Evolutionary conservation across 306 rosid genomes (phyloP), one percentile per base, ranked within the genome.

Genomic region (Ammopiptanthus mongolicus): DNA sequence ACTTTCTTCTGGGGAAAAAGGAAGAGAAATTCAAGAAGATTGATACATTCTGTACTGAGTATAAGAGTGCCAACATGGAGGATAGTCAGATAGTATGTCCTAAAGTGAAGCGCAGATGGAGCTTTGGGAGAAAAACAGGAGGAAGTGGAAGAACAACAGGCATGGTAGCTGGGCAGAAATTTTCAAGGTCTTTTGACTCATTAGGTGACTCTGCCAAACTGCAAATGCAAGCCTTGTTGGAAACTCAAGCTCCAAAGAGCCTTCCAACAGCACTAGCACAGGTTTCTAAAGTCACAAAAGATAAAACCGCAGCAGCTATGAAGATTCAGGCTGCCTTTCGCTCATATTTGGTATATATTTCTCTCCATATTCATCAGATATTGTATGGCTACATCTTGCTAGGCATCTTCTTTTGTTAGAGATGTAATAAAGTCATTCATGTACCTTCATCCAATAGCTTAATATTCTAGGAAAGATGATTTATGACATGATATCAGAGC

Each of bases 241-340:
- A 83, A 79, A 31, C 21, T 41, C 60, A 76, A 65, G 10, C 59
- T 78, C 57, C 71, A 28, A 75, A 67, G 82, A 73, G 53, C 50
- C 64, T 61, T 33, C 73, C 79, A 39, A 25, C 41, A 14, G 37
- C 80, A 48, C 51, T 71, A 46, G 39, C 58, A 15, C 50, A 60
- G 67, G 33, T 53, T 62, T 63, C 53, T 4, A 57, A 44, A 56
- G 39, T 65, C 34, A 67, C 65, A 28, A 70, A 80, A 74, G 73
- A 69, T 46, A 69, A 76, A 75, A 82, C n/a, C 39, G 77, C 63
- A 39, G 91, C 97, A 55, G 97, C 97, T 61, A 88, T 86, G 31
- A 90, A 44, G 80, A 89, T 96, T 78, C 99, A 96, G 73, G 80
- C 98, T 1, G 81, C 69, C 9, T 96, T 86, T 68, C 96, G 96